Evolutionary conservation across 345 rosid species (phyloP).

Genomic region (Eucalyptus pumila): DNA sequence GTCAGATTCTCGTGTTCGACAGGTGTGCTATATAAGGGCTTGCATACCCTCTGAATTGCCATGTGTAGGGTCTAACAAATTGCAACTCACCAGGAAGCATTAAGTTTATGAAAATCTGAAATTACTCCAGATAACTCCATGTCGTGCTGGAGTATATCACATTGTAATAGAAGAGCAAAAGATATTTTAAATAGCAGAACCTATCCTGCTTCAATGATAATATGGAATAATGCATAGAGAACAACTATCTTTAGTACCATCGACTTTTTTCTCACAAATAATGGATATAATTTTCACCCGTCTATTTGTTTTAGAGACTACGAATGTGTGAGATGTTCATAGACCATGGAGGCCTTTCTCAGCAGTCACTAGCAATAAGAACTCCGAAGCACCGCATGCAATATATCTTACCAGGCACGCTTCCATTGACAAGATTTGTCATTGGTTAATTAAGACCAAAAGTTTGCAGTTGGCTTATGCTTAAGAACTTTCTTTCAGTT

Average conservation of each 20-base stretch:
- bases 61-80: neutral
- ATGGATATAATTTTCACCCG: neutral
- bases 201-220: neutral
- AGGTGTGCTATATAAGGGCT: conserved; percentile 20
- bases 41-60: neutral
- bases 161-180: neutral
- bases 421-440: neutral
- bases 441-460: neutral
- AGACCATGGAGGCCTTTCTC: conserved; percentile 37
- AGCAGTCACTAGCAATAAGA: conserved; percentile 29
- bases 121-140: neutral
- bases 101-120: neutral
- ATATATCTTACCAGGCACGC: conserved; percentile 64
- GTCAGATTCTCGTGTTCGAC: conserved; percentile 47
- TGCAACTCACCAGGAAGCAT: neutral
- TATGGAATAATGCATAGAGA: neutral
- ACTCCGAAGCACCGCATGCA: conserved; percentile 41
- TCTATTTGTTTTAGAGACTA: conserved; percentile 23
- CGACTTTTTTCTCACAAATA: neutral
- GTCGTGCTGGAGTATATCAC: neutral
- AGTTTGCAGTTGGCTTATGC: neutral
- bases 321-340: conserved; percentile 36
- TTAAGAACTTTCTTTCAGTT: neutral
- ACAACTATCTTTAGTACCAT: neutral
- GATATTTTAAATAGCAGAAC: neutral